Conservation (phyloP, 108 stramenopile genomes). For the Nitzschia palea region DNA sequence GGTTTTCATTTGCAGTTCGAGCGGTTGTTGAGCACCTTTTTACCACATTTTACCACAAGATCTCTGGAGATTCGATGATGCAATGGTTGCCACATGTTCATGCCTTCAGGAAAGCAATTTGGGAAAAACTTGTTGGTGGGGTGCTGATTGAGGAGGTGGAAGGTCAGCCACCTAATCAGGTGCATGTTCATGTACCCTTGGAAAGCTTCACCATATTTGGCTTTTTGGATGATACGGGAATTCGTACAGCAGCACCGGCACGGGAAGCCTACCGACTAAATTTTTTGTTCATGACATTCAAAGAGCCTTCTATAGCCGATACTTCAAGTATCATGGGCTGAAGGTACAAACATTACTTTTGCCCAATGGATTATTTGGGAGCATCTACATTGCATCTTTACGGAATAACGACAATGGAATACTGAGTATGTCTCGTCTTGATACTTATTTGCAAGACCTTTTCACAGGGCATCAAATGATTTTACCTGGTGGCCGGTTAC, state of each 20-base stretch:
- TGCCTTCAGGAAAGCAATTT: background rate
- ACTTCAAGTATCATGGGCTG: constrained; percentile 14
- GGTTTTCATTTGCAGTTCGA: background rate
- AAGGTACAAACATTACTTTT: constrained; percentile 24
- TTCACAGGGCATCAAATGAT: background rate
- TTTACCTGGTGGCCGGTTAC: background rate
- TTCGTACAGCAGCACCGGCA: background rate
- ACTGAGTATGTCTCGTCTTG: constrained; percentile 20
- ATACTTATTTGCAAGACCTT: constrained; percentile 14
- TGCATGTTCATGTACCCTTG: background rate
- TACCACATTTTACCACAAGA: constrained; percentile 33
- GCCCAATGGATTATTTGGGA: constrained; percentile 27
- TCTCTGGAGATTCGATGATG: constrained; percentile 21
- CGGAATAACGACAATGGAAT: constrained; percentile 29
- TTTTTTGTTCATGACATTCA: constrained; percentile 22
- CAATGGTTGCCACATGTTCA: constrained; percentile 25
- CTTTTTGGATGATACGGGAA: background rate
- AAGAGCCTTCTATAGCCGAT: constrained; percentile 30
- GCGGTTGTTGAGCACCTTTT: constrained; percentile 16
- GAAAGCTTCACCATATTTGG: background rate
- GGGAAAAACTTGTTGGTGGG: background rate
- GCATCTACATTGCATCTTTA: constrained; percentile 24
- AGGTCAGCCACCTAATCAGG: background rate
- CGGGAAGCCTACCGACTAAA: background rate
- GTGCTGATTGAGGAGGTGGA: background rate